phyloP scores from a whole-genome alignment of 2,329 filamentous ascomycete genomes.

The Metarhizium guizhouense region DNA sequence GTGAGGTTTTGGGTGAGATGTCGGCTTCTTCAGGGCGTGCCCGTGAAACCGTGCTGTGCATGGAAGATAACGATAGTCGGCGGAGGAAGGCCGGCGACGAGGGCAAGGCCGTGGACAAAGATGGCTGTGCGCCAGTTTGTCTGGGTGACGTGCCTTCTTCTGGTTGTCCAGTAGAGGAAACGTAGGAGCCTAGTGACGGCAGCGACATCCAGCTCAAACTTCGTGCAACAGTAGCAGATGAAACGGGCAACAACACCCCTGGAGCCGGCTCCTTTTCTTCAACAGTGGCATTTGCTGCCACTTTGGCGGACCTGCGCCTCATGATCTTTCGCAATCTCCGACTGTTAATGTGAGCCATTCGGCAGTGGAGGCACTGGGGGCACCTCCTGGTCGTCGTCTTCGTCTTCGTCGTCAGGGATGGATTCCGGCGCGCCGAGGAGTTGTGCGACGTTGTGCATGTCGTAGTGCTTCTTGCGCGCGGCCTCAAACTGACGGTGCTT shows the following conservation, averaged over 20 bases:
- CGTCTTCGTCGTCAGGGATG: slow-evolving; percentile 50
- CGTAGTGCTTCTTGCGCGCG: slow-evolving; percentile 92
- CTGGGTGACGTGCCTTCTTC: neutral
- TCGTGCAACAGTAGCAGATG: neutral
- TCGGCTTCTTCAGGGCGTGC: neutral
- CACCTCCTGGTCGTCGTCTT: slow-evolving; percentile 18
- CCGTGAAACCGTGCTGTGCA: neutral
- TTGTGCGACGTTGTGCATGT: slow-evolving; percentile 92
- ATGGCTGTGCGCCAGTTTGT: neutral
- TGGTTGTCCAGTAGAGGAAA: neutral
- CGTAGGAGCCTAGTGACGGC: neutral
- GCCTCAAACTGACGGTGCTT: slow-evolving; percentile 91
- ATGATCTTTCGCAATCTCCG: neutral
- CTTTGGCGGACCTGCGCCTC: neutral
- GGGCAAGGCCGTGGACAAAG: neutral
- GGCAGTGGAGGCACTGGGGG: slow-evolving; percentile 38
- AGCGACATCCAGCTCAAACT: slow-evolving; percentile 1
- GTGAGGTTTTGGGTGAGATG: neutral
- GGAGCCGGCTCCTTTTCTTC: neutral
- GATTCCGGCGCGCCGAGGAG: slow-evolving; percentile 70
- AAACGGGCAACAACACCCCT: neutral
- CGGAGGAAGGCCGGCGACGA: neutral
- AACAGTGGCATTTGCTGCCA: neutral
- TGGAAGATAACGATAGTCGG: neutral
- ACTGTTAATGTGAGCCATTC: slow-evolving; percentile 23